Evolutionary conservation across 371 early-diverging fungal genomes (phyloP).

Genomic region (Zopfochytrium polystomum): DNA sequence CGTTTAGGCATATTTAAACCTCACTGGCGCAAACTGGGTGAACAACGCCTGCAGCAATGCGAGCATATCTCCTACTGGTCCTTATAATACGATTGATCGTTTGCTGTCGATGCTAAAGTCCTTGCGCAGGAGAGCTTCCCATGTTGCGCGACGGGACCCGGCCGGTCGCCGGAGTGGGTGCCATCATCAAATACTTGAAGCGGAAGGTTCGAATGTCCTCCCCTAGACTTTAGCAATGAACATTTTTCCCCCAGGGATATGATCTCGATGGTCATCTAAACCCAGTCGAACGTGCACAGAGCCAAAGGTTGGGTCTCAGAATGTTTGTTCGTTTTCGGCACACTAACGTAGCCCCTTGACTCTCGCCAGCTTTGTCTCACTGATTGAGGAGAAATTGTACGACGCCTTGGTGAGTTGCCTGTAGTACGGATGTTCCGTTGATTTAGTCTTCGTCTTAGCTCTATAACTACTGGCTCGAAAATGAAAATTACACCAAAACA

Average conservation of each 20-base stretch:
- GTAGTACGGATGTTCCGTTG: too few species aligned
- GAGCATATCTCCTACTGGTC: conserved; percentile 37
- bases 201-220: too few species aligned
- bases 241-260: conserved; percentile 23
- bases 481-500: conserved; percentile 15
- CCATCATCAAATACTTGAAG: conserved; percentile 36
- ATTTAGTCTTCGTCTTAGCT: too few species aligned
- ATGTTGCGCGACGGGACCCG: conserved; percentile 36
- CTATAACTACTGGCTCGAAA: conserved; percentile 6
- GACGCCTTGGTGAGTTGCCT: too few species aligned
- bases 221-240: too few species aligned
- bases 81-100: not conserved
- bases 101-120: not conserved
- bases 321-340: too few species aligned
- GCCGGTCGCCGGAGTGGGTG: conserved; percentile 33
- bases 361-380: conserved; percentile 33
- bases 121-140: conserved; percentile 39
- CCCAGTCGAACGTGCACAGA: conserved; percentile 29
- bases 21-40: conserved; percentile 32
- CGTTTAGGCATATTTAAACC: conserved; percentile 31
- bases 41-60: conserved; percentile 36
- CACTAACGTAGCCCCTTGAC: too few species aligned
- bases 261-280: conserved; percentile 40
- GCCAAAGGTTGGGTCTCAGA: conserved; percentile 22
- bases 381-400: conserved; percentile 45